Evolutionary conservation across 129 eudicot genomes (phyloP).

Genomic region (Arctium minus): DNA sequence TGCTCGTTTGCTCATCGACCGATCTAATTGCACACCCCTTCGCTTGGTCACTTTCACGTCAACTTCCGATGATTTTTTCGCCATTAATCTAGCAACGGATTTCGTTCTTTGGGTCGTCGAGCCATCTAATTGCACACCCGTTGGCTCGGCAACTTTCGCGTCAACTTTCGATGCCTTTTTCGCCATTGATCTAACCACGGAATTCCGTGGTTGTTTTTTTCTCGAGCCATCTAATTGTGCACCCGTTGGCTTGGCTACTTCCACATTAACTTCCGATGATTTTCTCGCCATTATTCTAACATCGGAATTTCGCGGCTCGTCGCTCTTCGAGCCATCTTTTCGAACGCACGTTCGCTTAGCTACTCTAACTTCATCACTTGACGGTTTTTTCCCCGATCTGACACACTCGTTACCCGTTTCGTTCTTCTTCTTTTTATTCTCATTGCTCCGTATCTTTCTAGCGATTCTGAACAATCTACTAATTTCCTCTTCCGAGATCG

Average conservation of each 20-base stretch:
- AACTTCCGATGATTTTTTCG: background rate
- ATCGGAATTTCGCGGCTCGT: background rate
- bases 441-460: constrained; percentile 1
- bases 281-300: background rate
- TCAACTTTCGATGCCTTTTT: too few species aligned
- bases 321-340: background rate
- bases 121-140: background rate
- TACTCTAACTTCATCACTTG: background rate
- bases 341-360: background rate
- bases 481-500: constrained; percentile 49
- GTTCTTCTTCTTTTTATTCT: background rate
- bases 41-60: background rate
- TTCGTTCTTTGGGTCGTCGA: background rate
- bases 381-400: background rate
- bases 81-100: background rate
- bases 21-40: background rate
- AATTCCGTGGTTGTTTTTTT: background rate
- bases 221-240: background rate
- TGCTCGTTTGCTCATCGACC: background rate
- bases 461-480: constrained; percentile 41
- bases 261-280: background rate
- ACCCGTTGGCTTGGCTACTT: background rate
- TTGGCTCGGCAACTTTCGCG: background rate
- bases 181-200: too few species aligned
- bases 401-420: background rate